These are phyloP conservation scores for Blastocladiella britannica DNA, from an alignment of 192 early-diverging fungal genomes.

Conservation along the genomic window DNA sequence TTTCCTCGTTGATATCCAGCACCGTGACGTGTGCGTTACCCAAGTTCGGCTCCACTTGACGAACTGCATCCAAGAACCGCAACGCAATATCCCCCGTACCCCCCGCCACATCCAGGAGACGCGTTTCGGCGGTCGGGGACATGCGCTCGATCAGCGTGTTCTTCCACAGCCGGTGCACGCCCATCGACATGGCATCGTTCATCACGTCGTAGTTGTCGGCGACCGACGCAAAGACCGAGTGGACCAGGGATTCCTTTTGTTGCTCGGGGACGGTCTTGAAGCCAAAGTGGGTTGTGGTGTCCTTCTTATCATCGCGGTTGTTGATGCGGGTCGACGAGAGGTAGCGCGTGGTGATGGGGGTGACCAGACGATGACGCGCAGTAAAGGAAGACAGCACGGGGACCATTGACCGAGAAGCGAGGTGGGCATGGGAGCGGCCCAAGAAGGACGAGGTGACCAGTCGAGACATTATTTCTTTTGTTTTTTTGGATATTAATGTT, in stretches of 20 bases:
- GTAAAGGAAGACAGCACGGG: too few relatives aligned
- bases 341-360: too few relatives aligned
- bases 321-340: neutral
- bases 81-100: constrained; percentile 96
- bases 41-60: constrained; percentile 35
- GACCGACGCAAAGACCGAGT: constrained; percentile 77
- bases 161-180: constrained; percentile 92
- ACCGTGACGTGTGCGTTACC: constrained; percentile 48
- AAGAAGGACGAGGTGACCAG: too few relatives aligned
- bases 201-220: constrained; percentile 92
- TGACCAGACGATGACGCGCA: too few relatives aligned
- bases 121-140: constrained; percentile 57
- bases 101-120: constrained; percentile 87
- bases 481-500: too few relatives aligned
- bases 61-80: constrained; percentile 73
- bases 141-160: constrained; percentile 71
- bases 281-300: constrained; percentile 75
- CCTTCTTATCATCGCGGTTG: neutral
- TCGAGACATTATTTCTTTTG: too few relatives aligned
- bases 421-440: too few relatives aligned
- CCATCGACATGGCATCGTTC: constrained; percentile 91
- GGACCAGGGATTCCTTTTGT: constrained; percentile 80
- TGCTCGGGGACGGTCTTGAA: constrained; percentile 68
- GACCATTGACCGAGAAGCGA: too few relatives aligned
- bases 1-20: constrained; percentile 90